phyloP scores from a whole-genome alignment of 805 yeast species.

The Pichia scutulata region DNA sequence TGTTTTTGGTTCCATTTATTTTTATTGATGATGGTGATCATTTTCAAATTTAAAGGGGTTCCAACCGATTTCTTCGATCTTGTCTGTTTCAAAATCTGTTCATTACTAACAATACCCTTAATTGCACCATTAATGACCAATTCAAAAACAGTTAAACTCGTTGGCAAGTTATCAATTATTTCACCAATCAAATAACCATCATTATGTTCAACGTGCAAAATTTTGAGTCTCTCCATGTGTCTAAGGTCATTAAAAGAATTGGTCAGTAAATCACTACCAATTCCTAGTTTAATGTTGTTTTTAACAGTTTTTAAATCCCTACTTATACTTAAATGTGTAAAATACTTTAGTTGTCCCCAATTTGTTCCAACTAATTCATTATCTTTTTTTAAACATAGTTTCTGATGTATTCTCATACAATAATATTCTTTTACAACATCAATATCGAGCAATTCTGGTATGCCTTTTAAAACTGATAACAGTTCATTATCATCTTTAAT shows the following conservation, averaged over 20 bases:
- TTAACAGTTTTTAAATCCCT: not conserved
- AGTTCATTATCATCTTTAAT: not conserved
- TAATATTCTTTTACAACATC: not conserved
- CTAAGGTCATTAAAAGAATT: not conserved
- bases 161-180: not conserved
- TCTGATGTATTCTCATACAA: not conserved
- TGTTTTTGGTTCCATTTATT: not conserved
- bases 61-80: not conserved
- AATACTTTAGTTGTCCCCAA: not conserved
- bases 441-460: not conserved
- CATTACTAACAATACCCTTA: not conserved
- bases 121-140: not conserved
- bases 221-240: not conserved
- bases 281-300: not conserved
- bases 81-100: not conserved
- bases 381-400: not conserved
- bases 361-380: not conserved
- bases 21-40: conserved; percentile 1
- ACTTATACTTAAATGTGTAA: not conserved
- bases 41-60: not conserved
- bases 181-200: not conserved
- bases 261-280: not conserved
- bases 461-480: not conserved
- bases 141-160: not conserved
- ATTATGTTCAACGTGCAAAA: not conserved